Evolutionary conservation across 2,329 filamentous ascomycete genomes (phyloP).

Genomic region (Dendrostoma leiphaemia): DNA sequence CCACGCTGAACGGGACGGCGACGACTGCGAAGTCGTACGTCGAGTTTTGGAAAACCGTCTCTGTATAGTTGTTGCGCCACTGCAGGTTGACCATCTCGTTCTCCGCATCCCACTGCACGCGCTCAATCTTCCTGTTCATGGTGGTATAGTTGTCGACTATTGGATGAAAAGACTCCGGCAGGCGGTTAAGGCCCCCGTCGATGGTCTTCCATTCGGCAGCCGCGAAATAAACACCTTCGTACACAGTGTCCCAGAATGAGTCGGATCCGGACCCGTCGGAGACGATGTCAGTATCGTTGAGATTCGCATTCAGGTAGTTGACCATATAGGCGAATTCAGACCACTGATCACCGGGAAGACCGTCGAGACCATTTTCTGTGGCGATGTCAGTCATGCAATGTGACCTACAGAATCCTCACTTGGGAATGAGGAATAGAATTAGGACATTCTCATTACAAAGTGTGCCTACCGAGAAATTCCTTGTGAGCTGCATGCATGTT

Average conservation of each 20-base stretch:
- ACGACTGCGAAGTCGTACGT: constrained; percentile 66
- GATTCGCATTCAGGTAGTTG: constrained; percentile 52
- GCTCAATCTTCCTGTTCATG: constrained; percentile 56
- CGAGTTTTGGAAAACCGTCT: constrained; percentile 39
- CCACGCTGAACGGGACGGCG: constrained; percentile 61
- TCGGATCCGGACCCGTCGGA: constrained; percentile 39
- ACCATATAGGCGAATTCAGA: constrained; percentile 63
- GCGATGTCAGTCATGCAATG: constrained; percentile 6
- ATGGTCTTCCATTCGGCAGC: constrained; percentile 64
- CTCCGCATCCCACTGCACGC: constrained; percentile 50
- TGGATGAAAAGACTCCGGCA: constrained; percentile 62
- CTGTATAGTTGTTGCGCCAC: constrained; percentile 48
- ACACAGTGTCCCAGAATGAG: constrained; percentile 47
- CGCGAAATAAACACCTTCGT: constrained; percentile 58
- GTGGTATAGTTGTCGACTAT: constrained; percentile 56
- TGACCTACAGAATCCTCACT: too few relatives aligned
- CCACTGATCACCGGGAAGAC: constrained; percentile 57
- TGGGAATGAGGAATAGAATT: too few relatives aligned
- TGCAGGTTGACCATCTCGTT: constrained; percentile 55
- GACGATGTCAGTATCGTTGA: constrained; percentile 53
- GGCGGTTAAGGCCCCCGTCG: constrained; percentile 51
- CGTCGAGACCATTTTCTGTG: constrained; percentile 32
- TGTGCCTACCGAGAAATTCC: constrained; percentile 31
- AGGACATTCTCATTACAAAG: too few relatives aligned
- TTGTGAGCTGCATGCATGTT: constrained; percentile 45